Percentiles rank a stretch among this genome's conserved stretches.
phyloP scores from a whole-genome alignment of 345 rosid genomes.

The Dipteronia sinensis region DNA sequence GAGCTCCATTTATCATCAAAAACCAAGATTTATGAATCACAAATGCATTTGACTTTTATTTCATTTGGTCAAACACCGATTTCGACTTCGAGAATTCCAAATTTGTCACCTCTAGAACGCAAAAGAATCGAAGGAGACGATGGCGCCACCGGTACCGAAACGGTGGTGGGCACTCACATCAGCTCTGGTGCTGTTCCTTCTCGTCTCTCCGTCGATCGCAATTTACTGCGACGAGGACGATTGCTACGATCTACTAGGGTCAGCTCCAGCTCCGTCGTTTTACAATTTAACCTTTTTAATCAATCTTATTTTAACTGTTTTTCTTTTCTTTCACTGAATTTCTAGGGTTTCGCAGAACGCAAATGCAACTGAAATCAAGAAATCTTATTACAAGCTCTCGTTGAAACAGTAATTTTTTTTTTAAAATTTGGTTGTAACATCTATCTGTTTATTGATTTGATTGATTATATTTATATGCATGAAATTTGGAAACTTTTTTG shows the following conservation, averaged over 20 bases:
- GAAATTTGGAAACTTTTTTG: constrained; percentile 1
- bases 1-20: no score
- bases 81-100: background rate
- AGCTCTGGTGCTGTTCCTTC: constrained; percentile 39
- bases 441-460: constrained; percentile 10
- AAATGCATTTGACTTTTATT: background rate
- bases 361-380: constrained; percentile 90
- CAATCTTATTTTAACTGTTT: constrained; percentile 1
- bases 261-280: constrained; percentile 25
- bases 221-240: constrained; percentile 98
- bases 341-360: constrained; percentile 84
- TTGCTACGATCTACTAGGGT: constrained; percentile 95
- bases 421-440: constrained; percentile 4
- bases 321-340: constrained; percentile 8
- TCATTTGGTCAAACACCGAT: background rate
- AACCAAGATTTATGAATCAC: background rate
- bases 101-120: background rate
- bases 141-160: constrained; percentile 63
- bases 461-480: background rate
- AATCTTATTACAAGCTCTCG: constrained; percentile 92
- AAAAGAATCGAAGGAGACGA: constrained; percentile 18
- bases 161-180: constrained; percentile 50
- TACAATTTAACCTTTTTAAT: background rate
- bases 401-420: constrained; percentile 63
- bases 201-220: constrained; percentile 56